phyloP scores from a whole-genome alignment of 257 asterid species.

The Solanum okadae region DNA sequence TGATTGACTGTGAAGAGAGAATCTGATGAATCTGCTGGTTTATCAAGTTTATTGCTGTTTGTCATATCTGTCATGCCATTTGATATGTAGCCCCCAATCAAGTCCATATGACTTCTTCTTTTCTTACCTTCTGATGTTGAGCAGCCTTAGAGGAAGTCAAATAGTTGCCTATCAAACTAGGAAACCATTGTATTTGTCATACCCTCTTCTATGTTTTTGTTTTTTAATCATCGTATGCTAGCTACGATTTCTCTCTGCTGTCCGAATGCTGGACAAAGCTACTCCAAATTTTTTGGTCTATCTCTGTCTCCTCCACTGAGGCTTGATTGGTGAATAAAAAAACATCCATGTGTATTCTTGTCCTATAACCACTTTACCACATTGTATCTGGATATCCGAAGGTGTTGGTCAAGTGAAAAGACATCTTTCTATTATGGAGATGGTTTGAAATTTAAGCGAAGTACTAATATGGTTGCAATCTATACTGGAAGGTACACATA shows the following conservation, averaged over 20 bases:
- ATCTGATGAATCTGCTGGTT: neutral
- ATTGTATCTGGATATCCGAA: neutral
- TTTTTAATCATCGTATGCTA: neutral
- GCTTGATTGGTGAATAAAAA: neutral
- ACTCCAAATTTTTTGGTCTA: neutral
- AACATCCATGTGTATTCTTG: neutral
- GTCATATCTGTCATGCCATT: neutral
- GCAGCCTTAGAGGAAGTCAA: neutral
- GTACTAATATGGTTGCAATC: neutral
- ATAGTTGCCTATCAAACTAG: neutral
- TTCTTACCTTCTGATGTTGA: neutral
- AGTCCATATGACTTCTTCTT: neutral
- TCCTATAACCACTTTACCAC: neutral
- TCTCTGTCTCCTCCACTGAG: neutral
- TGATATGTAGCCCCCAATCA: neutral
- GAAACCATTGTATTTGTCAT: neutral
- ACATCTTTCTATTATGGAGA: neutral
- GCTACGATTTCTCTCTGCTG: neutral
- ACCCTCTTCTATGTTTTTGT: neutral
- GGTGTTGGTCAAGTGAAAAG: neutral
- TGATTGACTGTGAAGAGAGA: neutral
- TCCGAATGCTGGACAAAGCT: neutral
- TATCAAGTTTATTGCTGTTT: neutral
- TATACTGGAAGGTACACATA: neutral
- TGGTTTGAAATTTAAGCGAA: neutral